phyloP scores from a whole-genome alignment of 2,329 filamentous ascomycete species.

The Pseudocercospora pini-densiflorae region DNA sequence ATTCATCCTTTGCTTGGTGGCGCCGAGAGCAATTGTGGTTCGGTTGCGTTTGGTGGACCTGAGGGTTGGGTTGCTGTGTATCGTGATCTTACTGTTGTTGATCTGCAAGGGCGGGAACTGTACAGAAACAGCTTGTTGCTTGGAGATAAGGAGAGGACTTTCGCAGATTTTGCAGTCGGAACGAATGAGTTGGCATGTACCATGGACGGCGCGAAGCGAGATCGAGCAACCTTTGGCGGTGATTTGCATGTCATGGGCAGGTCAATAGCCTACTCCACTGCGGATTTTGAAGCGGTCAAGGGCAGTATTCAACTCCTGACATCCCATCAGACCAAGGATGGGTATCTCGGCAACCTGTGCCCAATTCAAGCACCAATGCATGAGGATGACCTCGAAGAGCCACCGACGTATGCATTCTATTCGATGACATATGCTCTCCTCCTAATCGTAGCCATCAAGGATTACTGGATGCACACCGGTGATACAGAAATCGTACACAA shows the following conservation, averaged over 20 bases:
- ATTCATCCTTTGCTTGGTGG: conserved; percentile 1
- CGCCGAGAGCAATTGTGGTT: not conserved
- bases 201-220: conserved; percentile 27
- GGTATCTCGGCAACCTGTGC: conserved; percentile 24
- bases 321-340: conserved; percentile 23
- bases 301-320: conserved; percentile 20
- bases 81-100: not conserved
- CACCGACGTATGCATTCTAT: conserved; percentile 27
- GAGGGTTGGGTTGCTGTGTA: not conserved
- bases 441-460: conserved; percentile 20
- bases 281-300: not conserved
- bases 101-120: not conserved
- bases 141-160: conserved; percentile 11
- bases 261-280: conserved; percentile 1
- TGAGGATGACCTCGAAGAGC: conserved; percentile 10
- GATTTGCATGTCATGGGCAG: conserved; percentile 13
- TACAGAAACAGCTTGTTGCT: not conserved
- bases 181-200: conserved; percentile 19
- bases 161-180: conserved; percentile 19
- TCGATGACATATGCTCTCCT: conserved; percentile 23
- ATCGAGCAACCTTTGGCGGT: conserved; percentile 23
- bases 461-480: conserved; percentile 19
- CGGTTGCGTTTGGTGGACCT: conserved; percentile 6
- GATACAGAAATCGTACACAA: conserved; percentile 9
- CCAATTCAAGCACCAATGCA: conserved; percentile 25